These are phyloP conservation scores for Phytopythium cucurbitacearum DNA, from an alignment of 352 stramenopile species.

Conservation along the genomic window DNA sequence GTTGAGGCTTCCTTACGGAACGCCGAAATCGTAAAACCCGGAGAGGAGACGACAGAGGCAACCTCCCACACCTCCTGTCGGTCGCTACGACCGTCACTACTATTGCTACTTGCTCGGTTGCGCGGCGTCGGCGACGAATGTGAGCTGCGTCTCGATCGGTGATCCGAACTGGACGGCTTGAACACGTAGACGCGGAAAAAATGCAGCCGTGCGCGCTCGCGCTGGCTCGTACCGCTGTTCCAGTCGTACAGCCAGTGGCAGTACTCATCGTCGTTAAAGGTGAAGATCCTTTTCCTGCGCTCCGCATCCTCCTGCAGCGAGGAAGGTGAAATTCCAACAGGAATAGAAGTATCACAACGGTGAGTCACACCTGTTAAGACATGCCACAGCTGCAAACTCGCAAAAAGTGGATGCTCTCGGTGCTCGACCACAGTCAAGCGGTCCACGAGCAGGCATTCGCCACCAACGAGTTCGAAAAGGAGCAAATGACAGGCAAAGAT, in stretches of 20 bases:
- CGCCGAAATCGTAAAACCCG: slow-evolving; percentile 11
- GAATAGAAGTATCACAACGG: neutral
- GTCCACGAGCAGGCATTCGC: too few relatives aligned
- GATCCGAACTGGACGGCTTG: neutral
- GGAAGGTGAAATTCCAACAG: slow-evolving; percentile 2
- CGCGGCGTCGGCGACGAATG: too few relatives aligned
- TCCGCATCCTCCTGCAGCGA: neutral
- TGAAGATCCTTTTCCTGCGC: slow-evolving; percentile 2
- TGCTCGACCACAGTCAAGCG: too few relatives aligned
- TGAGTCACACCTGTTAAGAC: too few relatives aligned
- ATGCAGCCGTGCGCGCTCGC: slow-evolving; percentile 32
- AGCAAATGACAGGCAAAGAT: slow-evolving; percentile 2
- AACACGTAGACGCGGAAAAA: slow-evolving; percentile 42
- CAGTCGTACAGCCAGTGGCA: slow-evolving; percentile 55
- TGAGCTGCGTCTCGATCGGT: too few relatives aligned
- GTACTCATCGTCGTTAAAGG: slow-evolving; percentile 30
- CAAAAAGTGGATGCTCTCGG: too few relatives aligned
- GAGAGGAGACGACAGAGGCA: slow-evolving; percentile 20
- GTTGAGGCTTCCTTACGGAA: slow-evolving; percentile 11
- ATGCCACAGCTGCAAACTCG: too few relatives aligned
- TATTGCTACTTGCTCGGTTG: too few relatives aligned
- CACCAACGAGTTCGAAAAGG: slow-evolving; percentile 8
- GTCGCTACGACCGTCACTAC: too few relatives aligned
- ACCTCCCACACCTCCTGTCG: slow-evolving; percentile 16
- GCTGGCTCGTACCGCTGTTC: slow-evolving; percentile 48